A percentile compares a stretch with the other conserved stretches of the same genome.
These are phyloP conservation scores for Solanum acaule DNA, from an alignment of 257 asterid species.

Conservation along the genomic window DNA sequence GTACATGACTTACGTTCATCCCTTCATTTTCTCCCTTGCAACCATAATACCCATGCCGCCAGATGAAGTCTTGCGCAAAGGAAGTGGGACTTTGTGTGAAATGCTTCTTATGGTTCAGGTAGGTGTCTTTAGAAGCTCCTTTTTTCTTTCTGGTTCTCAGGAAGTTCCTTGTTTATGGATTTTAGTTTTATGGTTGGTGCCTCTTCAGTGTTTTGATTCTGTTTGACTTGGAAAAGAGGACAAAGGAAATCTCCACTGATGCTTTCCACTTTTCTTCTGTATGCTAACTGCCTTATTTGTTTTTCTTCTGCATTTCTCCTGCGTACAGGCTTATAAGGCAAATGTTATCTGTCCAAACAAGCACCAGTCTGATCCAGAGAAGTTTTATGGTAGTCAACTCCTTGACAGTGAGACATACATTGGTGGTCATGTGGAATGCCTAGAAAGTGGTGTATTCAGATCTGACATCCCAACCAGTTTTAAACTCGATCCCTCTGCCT, in stretches of 20 bases:
- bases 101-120: slow-evolving; percentile 99
- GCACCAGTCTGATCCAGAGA: slow-evolving; percentile 97
- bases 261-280: neutral
- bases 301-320: slow-evolving; percentile 9
- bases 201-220: neutral
- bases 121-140: slow-evolving; percentile 6
- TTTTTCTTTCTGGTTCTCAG: neutral
- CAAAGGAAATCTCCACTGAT: neutral
- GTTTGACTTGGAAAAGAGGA: neutral
- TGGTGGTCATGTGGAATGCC: slow-evolving; percentile 99
- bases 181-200: slow-evolving; percentile 2
- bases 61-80: slow-evolving; percentile 94
- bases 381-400: slow-evolving; percentile 66
- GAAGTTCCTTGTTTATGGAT: neutral
- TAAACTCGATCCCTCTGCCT: slow-evolving; percentile 88
- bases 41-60: slow-evolving; percentile 99
- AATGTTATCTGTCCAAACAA: slow-evolving; percentile 96
- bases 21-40: slow-evolving; percentile 96
- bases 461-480: slow-evolving; percentile 94
- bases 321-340: slow-evolving; percentile 85
- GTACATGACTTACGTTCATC: slow-evolving; percentile 96
- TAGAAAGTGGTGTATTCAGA: slow-evolving; percentile 99
- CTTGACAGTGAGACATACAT: slow-evolving; percentile 98
- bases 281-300: slow-evolving; percentile 7
- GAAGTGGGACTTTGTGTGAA: slow-evolving; percentile 98